Evolutionary conservation across 2,329 filamentous ascomycete genomes (phyloP), one percentile per base, ranked within the genome.

Genomic region (Lojkania enalia): DNA sequence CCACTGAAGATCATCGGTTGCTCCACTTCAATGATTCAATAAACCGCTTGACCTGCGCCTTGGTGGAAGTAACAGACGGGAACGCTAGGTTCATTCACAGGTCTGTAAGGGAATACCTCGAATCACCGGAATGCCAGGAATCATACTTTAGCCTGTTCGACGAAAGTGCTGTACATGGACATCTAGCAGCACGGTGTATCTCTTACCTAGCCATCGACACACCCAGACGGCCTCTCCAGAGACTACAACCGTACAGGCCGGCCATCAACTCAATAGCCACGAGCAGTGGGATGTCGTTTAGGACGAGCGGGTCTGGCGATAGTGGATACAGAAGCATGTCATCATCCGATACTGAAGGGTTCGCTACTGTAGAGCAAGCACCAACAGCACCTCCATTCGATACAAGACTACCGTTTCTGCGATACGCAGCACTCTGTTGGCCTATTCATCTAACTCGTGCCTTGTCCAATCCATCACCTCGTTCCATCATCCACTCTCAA

Each of bases 361-460:
- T 42, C 4, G 21, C 30, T n/a, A 29, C 35, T 38, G 13, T 15
- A 35, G 44, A 21, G 40, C 23, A 20, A 39, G 21, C 20, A 37
- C 9, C 16, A 35, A 32, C 31, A 39, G 40, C 20, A 40, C 52
- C 48, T 3, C 31, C 51, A 3, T 64, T 65, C 29, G 62, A 66
- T 35, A 47, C 48, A 2, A 49, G 57, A 18, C 40, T 64, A 2
- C 63, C 63, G 0, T 66, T 67, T 27, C 53, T 67, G 2, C 57
- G 63, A 19, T 67, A 67, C 35, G 55, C 63, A 11, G 43, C 50
- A 1, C 53, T 67, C 4, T 66, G 58, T 42, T 67, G 63, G 63
- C 63, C 63, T 2, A 54, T 67, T 13, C 63, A 67, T 39, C 52
- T 67, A 16, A 55, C 52, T 19, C 57, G 61, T 20, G 61, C 61